Base-by-base conservation (phyloP, 116 monocot genomes). In the Dioscorea cayenensis region DNA sequence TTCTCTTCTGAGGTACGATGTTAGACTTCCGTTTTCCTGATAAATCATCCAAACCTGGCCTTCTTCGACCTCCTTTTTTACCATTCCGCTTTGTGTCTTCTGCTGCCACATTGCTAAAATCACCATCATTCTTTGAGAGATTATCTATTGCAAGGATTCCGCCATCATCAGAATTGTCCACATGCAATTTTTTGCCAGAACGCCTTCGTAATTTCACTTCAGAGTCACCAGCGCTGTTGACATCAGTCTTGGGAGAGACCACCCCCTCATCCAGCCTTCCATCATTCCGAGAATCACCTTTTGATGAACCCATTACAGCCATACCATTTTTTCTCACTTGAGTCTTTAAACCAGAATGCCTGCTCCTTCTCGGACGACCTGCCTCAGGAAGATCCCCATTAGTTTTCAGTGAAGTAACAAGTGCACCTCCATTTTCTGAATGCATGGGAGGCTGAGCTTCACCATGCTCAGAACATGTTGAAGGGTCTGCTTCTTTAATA, bases 301-400 rank as follows among this genome's bases (percentile, higher is more conserved):
- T 49, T 63, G 50, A 7, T n/a, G 27, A 37, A 14, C 75, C 71
- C 36, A 19, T 36, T 74, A 14, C 35, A 60, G 18, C 23, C 43
- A 28, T 55, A 10, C 13, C 68, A 49, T 52, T 29, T 60, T 25
- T 77, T 68, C 32, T 81, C n/a, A 17, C 36, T 37, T 58, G 67
- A 22, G 70, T 17, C 32, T 69, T 77, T 60, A 43, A 67, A 12
- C 63, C 74, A 63, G 75, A 23, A 71, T 66, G 49, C 35, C 71
- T 55, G 35, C 80, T 73, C 67, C 77, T 74, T 37, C 32, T 85
- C 20, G 74, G 63, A 50, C 63, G 68, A 78, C 13, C 19, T 36
- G 36, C 28, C 52, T 29, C 66, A 69, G 65, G 65, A 65, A 19
- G 3, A 63, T 5, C 28, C 13, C n/a, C 74, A 71, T 17, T 36